Conservation (phyloP, 495 filamentous ascomycete species). For the Aspergillus haitiensis region DNA sequence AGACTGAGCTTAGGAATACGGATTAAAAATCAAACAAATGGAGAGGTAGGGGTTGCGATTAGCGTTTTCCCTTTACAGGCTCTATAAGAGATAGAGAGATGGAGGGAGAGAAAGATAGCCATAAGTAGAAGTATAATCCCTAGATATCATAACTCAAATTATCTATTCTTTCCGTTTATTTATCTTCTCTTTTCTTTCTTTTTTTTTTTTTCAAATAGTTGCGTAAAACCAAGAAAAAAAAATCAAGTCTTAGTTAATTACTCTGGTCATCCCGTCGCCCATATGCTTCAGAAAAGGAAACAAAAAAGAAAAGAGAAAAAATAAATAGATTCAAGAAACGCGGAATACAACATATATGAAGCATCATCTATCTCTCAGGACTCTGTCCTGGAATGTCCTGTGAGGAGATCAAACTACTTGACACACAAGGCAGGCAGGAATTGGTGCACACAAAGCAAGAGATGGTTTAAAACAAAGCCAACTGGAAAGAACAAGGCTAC, state of each 20-base stretch:
- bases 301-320: slow-evolving; percentile 6
- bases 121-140: too few species aligned
- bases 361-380: slow-evolving; percentile 10
- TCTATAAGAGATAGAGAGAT: too few species aligned
- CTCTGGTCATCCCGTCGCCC: neutral
- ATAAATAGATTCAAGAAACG: slow-evolving; percentile 13
- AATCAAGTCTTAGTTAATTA: neutral
- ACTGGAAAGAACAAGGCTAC: slow-evolving; percentile 13
- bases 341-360: slow-evolving; percentile 11
- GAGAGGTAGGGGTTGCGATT: too few species aligned
- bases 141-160: too few species aligned
- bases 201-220: too few species aligned
- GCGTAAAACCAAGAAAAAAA: too few species aligned
- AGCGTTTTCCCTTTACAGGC: too few species aligned
- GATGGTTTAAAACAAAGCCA: slow-evolving; percentile 3
- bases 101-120: too few species aligned
- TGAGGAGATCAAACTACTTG: neutral
- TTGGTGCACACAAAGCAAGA: neutral
- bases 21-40: too few species aligned
- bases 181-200: too few species aligned
- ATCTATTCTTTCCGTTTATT: too few species aligned
- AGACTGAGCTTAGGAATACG: too few species aligned
- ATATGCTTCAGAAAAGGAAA: neutral
- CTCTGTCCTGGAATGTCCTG: slow-evolving; percentile 7
- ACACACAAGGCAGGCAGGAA: neutral